These are phyloP conservation scores for Tetramitus jugosus DNA, from an alignment of 208 protist species.

Conservation along the genomic window DNA sequence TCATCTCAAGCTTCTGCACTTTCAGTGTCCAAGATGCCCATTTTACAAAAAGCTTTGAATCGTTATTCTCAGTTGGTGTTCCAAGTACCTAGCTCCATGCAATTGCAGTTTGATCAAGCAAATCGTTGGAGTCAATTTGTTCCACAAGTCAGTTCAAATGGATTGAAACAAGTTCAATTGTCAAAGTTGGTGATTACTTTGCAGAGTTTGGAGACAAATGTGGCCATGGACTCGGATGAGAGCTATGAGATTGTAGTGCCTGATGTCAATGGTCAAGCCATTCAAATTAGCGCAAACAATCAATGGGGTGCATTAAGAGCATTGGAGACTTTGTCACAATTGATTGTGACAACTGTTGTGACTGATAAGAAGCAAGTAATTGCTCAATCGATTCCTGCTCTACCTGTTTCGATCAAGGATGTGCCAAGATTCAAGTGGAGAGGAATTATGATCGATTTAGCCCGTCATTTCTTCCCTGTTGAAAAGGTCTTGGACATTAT, in stretches of 20 bases:
- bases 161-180: no score
- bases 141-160: no score
- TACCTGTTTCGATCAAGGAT: slow-evolving; percentile 38
- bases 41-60: no score
- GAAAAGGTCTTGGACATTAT: slow-evolving; percentile 39
- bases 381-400: slow-evolving; percentile 24
- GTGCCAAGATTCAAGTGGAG: slow-evolving; percentile 47
- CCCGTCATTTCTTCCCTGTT: slow-evolving; percentile 46
- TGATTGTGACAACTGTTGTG: slow-evolving; percentile 36
- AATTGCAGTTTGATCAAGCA: no score
- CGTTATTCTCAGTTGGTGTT: no score
- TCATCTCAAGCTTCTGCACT: no score
- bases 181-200: no score
- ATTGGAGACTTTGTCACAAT: slow-evolving; percentile 53
- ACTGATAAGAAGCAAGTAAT: slow-evolving; percentile 25
- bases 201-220: no score
- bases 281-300: slow-evolving; percentile 36
- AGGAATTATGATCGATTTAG: slow-evolving; percentile 53
- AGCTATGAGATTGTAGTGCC: slow-evolving; percentile 29
- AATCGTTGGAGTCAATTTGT: no score
- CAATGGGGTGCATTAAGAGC: slow-evolving; percentile 45
- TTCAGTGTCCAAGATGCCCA: no score
- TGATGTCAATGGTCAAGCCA: background rate
- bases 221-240: no score
- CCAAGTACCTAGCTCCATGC: no score